A percentile compares a stretch with the other conserved stretches of the same genome.
Conservation (phyloP, 2,329 filamentous ascomycete genomes). For the Claviceps maximensis region DNA sequence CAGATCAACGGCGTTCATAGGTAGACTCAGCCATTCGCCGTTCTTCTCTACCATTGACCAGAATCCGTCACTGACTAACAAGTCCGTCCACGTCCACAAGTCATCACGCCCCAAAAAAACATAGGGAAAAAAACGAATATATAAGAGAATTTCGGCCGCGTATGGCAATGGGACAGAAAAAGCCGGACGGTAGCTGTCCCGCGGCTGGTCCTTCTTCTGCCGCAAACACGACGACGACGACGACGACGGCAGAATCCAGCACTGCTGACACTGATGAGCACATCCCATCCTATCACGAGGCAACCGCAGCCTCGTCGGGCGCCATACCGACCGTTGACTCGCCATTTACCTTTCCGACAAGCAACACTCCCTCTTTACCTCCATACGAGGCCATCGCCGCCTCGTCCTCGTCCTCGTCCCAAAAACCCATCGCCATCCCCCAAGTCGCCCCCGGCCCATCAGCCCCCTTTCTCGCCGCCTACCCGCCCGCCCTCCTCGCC, state of each 20-base stretch:
- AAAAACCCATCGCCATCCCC: conserved; percentile 26
- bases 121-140: too few species aligned
- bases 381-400: conserved; percentile 12
- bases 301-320: neutral
- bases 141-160: too few species aligned
- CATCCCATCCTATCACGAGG: conserved; percentile 6
- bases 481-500: conserved; percentile 23
- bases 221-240: too few species aligned
- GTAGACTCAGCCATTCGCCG: too few species aligned
- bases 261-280: neutral
- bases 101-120: too few species aligned
- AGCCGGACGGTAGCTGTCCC: too few species aligned
- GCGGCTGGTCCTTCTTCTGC: too few species aligned
- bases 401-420: neutral
- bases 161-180: too few species aligned
- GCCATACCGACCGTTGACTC: conserved; percentile 7
- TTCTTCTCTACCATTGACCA: too few species aligned
- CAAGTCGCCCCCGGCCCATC: conserved; percentile 21
- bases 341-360: conserved; percentile 28
- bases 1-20: too few species aligned
- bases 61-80: too few species aligned
- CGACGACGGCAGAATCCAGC: neutral
- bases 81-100: too few species aligned
- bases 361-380: conserved; percentile 12
- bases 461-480: conserved; percentile 27